Percentiles rank a stretch among this genome's conserved stretches.
Evolutionary conservation across 225 moss, liverwort and hornwort species (phyloP).

Genomic region (Pseudisothecium myosuroides): DNA sequence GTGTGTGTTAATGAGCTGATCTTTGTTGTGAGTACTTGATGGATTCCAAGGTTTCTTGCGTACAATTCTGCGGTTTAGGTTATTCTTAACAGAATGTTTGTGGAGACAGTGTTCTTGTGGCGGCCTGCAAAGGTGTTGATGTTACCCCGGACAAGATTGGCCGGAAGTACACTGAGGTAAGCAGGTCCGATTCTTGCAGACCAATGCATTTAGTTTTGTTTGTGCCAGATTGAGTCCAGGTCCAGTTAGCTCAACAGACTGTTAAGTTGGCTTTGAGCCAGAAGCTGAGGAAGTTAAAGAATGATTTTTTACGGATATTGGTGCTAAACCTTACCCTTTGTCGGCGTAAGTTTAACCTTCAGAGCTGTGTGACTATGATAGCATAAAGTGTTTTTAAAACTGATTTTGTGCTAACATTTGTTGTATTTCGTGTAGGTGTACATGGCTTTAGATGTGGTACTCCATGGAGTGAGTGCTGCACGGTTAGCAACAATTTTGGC

Average conservation of each 20-base stretch:
- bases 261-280: not conserved
- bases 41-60: not conserved
- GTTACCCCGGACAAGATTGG: constrained; percentile 90
- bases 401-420: not conserved
- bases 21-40: not conserved
- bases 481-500: constrained; percentile 87
- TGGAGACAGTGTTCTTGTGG: constrained; percentile 86
- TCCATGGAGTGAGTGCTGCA: constrained; percentile 94
- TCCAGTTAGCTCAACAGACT: not conserved
- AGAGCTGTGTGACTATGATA: not conserved
- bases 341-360: not conserved
- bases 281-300: not conserved
- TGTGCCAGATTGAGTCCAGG: not conserved
- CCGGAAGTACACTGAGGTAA: constrained; percentile 97
- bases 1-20: not conserved
- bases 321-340: not conserved
- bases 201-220: not conserved
- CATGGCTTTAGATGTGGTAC: constrained; percentile 98
- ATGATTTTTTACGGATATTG: not conserved
- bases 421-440: constrained; percentile 55
- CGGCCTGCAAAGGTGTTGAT: constrained; percentile 99
- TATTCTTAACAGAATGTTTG: not conserved
- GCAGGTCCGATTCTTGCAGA: not conserved
- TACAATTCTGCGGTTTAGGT: not conserved
- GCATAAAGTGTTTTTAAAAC: not conserved